Evolutionary conservation across 1,284 basidiomycete species (phyloP).

Genomic region (Tilletia setariae): DNA sequence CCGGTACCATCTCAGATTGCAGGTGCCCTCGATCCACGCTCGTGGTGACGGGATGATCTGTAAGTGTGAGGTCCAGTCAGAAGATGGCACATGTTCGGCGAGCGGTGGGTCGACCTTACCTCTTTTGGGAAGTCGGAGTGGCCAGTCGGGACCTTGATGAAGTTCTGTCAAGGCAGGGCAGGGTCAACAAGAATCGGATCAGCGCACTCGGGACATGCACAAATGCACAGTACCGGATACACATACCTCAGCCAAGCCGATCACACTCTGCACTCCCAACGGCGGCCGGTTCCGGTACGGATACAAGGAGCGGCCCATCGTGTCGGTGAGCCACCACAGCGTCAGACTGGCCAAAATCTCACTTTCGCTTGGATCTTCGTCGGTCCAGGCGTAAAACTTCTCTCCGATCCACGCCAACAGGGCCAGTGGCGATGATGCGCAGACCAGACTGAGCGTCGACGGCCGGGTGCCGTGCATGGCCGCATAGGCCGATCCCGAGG

Average conservation of each 20-base stretch:
- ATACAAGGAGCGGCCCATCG: constrained; percentile 56
- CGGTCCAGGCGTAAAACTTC: constrained; percentile 56
- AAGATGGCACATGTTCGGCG: neutral
- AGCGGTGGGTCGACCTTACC: too few species aligned
- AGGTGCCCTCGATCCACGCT: constrained; percentile 51
- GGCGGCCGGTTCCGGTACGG: constrained; percentile 55
- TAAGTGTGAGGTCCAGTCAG: neutral
- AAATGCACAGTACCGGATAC: constrained; percentile 16
- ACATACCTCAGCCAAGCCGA: constrained; percentile 20
- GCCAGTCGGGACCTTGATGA: constrained; percentile 54
- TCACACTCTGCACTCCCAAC: constrained; percentile 16
- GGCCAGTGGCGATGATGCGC: constrained; percentile 55
- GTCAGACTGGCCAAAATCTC: constrained; percentile 54
- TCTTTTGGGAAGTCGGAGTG: constrained; percentile 53
- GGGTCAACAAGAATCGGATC: too few species aligned
- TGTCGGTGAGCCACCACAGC: constrained; percentile 57
- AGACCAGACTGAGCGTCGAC: constrained; percentile 54
- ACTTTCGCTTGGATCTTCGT: constrained; percentile 31
- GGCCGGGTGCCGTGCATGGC: constrained; percentile 53
- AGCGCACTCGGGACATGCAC: too few species aligned
- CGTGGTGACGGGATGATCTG: constrained; percentile 56
- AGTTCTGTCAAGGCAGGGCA: constrained; percentile 25
- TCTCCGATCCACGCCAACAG: constrained; percentile 58
- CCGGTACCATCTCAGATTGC: constrained; percentile 53
- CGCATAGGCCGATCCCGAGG: constrained; percentile 40